phyloP scores from a whole-genome alignment of 345 rosid species.

The Pseudoturritis turrita region DNA sequence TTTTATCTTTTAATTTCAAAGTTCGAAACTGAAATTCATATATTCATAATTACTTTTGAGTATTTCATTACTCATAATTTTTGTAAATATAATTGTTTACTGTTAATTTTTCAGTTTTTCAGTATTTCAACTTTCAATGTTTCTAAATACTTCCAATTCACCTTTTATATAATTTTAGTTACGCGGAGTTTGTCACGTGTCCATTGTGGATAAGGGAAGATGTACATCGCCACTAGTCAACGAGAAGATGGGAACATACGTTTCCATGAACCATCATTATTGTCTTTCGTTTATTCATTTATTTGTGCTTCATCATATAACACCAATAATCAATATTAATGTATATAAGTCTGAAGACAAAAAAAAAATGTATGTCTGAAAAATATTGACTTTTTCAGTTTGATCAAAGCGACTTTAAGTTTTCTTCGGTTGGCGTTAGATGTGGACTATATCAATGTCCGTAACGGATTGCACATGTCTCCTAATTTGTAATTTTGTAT shows the following conservation, averaged over 20 bases:
- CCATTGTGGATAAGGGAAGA: background rate
- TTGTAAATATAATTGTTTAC: too few relatives aligned
- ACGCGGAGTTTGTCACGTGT: background rate
- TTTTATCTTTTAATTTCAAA: too few relatives aligned
- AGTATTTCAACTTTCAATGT: too few relatives aligned
- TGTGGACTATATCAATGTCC: slow-evolving; percentile 5
- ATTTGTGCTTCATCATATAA: background rate
- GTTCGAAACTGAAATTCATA: too few relatives aligned
- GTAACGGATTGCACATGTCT: slow-evolving; percentile 32
- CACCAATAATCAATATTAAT: background rate
- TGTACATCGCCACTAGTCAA: background rate
- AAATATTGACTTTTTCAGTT: background rate
- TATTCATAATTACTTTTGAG: too few relatives aligned
- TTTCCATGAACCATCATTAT: background rate
- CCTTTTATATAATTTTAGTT: background rate
- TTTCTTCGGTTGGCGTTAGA: background rate
- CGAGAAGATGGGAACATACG: background rate
- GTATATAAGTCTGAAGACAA: background rate
- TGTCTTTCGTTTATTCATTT: background rate
- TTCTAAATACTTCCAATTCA: too few relatives aligned
- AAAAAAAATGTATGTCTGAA: too few relatives aligned
- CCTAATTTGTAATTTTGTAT: background rate
- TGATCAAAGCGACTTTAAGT: background rate
- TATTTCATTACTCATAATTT: too few relatives aligned
- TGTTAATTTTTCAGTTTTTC: too few relatives aligned